Evolutionary conservation across 2,329 filamentous ascomycete species (phyloP).

Genomic region (Xylariomycetidae sp.): DNA sequence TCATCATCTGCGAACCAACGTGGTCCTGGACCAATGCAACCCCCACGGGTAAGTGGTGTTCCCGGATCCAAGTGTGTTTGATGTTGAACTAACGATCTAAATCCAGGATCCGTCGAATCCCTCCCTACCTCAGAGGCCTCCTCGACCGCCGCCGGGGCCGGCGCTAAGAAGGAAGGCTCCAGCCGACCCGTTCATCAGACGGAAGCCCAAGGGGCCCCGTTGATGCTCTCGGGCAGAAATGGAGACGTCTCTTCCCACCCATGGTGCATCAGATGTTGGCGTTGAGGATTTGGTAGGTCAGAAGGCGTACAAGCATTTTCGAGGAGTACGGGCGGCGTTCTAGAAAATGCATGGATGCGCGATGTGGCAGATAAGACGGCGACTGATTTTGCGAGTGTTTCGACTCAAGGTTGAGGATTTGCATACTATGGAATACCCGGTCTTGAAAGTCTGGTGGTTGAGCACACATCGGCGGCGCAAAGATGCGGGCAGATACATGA

Average conservation of each 20-base stretch:
- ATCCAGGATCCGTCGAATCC: conserved; percentile 16
- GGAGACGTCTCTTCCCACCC: neutral
- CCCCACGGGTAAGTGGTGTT: conserved; percentile 17
- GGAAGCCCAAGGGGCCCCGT: conserved; percentile 21
- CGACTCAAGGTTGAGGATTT: too few species aligned
- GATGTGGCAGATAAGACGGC: too few species aligned
- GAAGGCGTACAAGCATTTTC: neutral
- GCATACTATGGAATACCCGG: too few species aligned
- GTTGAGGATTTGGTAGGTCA: too few species aligned
- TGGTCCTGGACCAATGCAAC: conserved; percentile 11
- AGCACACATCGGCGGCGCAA: too few species aligned
- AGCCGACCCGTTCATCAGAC: conserved; percentile 21
- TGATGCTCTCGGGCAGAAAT: conserved; percentile 1
- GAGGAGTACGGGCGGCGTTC: neutral
- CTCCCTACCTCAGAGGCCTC: conserved; percentile 11
- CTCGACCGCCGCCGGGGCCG: conserved; percentile 7
- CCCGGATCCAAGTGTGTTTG: neutral
- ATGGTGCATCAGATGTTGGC: neutral
- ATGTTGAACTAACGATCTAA: conserved; percentile 9
- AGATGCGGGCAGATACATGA: too few species aligned
- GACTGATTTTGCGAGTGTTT: too few species aligned
- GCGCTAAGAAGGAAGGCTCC: conserved; percentile 10
- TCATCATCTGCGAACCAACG: conserved; percentile 6
- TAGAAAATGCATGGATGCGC: too few species aligned
- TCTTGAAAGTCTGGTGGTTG: too few species aligned